Conservation (phyloP, 441 rosid genomes). For the Croton setiger region DNA sequence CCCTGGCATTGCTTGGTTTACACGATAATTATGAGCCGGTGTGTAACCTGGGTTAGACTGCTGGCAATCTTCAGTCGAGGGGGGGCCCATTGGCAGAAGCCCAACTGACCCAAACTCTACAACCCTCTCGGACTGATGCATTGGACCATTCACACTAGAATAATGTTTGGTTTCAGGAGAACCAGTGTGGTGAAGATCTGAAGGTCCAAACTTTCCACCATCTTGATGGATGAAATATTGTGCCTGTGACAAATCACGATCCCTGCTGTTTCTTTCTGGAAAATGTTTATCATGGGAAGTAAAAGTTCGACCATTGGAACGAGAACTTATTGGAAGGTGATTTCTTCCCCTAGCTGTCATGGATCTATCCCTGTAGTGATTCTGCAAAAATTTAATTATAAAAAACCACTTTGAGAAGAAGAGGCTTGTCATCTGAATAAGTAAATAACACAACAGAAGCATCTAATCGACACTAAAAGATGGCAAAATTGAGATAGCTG, state of each 20-base stretch:
- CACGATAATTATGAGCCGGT: slow-evolving; percentile 25
- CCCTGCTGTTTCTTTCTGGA: slow-evolving; percentile 44
- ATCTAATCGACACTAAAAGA: slow-evolving; percentile 9
- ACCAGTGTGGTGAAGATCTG: slow-evolving; percentile 36
- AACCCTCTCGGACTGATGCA: slow-evolving; percentile 34
- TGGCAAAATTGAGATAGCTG: background rate
- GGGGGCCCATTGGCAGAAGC: slow-evolving; percentile 24
- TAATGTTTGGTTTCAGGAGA: slow-evolving; percentile 34
- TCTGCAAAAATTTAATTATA: slow-evolving; percentile 48
- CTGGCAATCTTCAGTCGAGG: slow-evolving; percentile 29
- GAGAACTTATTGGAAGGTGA: slow-evolving; percentile 46
- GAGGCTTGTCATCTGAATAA: slow-evolving; percentile 17
- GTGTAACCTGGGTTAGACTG: slow-evolving; percentile 26
- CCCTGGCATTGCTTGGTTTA: slow-evolving; percentile 24
- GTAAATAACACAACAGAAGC: background rate
- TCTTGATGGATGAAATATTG: slow-evolving; percentile 30
- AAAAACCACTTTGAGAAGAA: slow-evolving; percentile 21
- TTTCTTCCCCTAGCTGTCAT: slow-evolving; percentile 43
- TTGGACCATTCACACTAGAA: slow-evolving; percentile 42
- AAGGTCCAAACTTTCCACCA: slow-evolving; percentile 37
- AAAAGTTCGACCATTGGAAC: slow-evolving; percentile 42
- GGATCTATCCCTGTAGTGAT: slow-evolving; percentile 61
- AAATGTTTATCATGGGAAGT: slow-evolving; percentile 35
- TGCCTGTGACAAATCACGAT: slow-evolving; percentile 32
- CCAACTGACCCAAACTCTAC: slow-evolving; percentile 40